A percentile compares a stretch with the other conserved stretches of the same genome.
Conservation (phyloP, 1,284 basidiomycete species). For the Trichosporon coremiiforme region DNA sequence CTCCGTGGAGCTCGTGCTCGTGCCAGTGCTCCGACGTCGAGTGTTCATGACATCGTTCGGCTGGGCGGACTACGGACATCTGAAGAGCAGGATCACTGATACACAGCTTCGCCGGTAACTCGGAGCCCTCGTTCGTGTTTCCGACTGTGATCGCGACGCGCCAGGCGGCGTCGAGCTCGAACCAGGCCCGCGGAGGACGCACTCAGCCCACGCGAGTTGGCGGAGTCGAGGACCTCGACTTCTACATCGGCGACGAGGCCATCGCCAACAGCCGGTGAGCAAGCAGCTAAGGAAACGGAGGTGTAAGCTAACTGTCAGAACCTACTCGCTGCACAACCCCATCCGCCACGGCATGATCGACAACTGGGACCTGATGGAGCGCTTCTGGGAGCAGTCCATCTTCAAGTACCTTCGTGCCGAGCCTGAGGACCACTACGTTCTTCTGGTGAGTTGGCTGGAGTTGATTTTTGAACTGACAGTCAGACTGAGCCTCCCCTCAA, state of each 20-base stretch:
- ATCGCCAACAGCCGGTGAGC: constrained; percentile 80
- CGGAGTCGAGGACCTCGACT: constrained; percentile 98
- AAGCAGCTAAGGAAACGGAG: background rate
- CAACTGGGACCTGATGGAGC: constrained; percentile 99
- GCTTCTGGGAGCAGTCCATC: constrained; percentile 99
- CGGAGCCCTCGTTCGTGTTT: constrained; percentile 96
- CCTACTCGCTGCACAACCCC: constrained; percentile 94
- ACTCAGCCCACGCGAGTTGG: constrained; percentile 88
- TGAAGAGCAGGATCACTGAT: background rate
- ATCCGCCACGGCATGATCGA: constrained; percentile 98
- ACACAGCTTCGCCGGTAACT: constrained; percentile 92
- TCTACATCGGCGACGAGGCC: constrained; percentile 98
- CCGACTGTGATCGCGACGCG: constrained; percentile 92
- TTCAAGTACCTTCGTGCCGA: constrained; percentile 99
- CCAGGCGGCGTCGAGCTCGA: constrained; percentile 60
- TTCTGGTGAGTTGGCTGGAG: constrained; percentile 67
- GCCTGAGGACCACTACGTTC: constrained; percentile 98
- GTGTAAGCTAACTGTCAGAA: constrained; percentile 59
- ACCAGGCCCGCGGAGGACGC: constrained; percentile 42
- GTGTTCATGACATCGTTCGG: background rate
- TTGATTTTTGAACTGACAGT: background rate
- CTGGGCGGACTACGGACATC: background rate
- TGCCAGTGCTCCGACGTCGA: background rate
- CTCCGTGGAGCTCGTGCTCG: background rate
- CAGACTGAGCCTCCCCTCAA: constrained; percentile 98